phyloP scores from a whole-genome alignment of 805 yeast species.

The Saccharomycopsis javanensis region DNA sequence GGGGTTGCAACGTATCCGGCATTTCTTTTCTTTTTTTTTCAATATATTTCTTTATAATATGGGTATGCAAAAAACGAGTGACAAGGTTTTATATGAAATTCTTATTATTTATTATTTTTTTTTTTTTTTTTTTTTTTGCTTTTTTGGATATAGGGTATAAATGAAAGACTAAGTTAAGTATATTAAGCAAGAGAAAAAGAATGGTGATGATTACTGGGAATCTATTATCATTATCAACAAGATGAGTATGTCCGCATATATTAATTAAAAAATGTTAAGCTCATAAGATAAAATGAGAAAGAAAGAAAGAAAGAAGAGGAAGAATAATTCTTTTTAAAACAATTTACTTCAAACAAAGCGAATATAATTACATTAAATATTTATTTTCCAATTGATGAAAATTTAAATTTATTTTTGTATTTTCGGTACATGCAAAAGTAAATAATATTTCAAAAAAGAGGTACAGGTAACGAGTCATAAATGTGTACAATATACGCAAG shows the following conservation, averaged over 20 bases:
- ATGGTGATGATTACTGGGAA: background rate
- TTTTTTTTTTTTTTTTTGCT: too few species aligned
- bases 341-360: background rate
- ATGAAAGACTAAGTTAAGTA: background rate
- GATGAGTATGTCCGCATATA: too few species aligned
- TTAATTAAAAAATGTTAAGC: too few species aligned
- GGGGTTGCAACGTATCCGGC: background rate
- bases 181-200: too few species aligned
- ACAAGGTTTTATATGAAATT: too few species aligned
- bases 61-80: too few species aligned
- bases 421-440: background rate
- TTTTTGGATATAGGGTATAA: too few species aligned
- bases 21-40: background rate
- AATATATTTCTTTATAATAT: too few species aligned
- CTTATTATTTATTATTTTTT: too few species aligned
- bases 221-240: background rate
- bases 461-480: background rate
- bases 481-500: conserved; percentile 1
- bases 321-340: too few species aligned
- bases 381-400: background rate
- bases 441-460: background rate
- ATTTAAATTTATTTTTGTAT: background rate
- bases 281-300: background rate
- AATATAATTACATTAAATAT: background rate
- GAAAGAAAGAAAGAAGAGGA: background rate